phyloP scores from a whole-genome alignment of 1,284 basidiomycete species.

The Puccinia horiana region DNA sequence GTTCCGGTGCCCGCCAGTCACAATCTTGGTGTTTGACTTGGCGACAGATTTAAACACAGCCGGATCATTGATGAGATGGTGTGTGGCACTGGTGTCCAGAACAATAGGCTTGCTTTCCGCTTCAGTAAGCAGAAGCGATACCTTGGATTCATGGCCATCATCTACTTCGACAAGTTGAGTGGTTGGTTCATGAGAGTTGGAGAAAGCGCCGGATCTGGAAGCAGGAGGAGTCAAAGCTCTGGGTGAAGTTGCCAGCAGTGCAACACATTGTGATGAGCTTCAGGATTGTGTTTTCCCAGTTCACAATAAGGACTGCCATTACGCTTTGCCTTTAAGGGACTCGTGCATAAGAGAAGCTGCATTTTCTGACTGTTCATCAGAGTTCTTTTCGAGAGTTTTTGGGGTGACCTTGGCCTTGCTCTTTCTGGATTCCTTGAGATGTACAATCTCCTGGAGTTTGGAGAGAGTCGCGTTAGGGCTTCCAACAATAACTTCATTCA shows the following conservation, averaged over 20 bases:
- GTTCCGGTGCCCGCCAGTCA: not conserved
- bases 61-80: not conserved
- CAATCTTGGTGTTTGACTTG: not conserved
- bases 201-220: not conserved
- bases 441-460: no score
- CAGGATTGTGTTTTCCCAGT: not conserved
- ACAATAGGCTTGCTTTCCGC: not conserved
- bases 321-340: not conserved
- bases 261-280: not conserved
- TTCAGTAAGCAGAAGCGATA: not conserved
- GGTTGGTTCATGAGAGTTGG: no score
- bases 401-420: not conserved
- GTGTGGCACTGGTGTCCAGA: not conserved
- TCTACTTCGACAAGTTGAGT: not conserved
- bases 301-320: not conserved
- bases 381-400: not conserved
- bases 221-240: not conserved
- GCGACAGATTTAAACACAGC: not conserved
- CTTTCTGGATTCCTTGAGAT: not conserved
- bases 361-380: not conserved
- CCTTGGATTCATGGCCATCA: not conserved
- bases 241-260: slow-evolving; percentile 12
- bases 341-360: not conserved
- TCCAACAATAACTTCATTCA: not conserved
- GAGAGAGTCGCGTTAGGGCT: no score